These are phyloP conservation scores for Ciborinia camelliae DNA, from an alignment of 2,329 filamentous ascomycete species.

Conservation along the genomic window DNA sequence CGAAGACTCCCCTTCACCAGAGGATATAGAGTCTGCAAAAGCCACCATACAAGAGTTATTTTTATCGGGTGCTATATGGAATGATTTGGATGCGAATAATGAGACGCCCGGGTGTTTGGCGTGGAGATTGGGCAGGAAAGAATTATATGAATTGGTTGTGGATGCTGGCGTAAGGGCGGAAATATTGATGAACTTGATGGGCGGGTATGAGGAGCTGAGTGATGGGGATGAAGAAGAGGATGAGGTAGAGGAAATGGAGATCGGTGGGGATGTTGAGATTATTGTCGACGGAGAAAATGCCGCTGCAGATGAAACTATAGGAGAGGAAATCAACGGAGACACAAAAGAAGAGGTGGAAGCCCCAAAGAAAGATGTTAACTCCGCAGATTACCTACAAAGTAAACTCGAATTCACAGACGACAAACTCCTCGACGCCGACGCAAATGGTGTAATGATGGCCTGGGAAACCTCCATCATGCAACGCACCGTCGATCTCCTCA, in stretches of 20 bases:
- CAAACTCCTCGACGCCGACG: conserved; percentile 68
- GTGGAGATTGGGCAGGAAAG: conserved; percentile 60
- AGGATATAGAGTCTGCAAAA: conserved; percentile 55
- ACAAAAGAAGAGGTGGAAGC: not conserved
- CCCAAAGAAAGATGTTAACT: conserved; percentile 49
- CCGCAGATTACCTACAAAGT: conserved; percentile 65
- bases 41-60: conserved; percentile 73
- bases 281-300: conserved; percentile 22
- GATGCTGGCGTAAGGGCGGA: conserved; percentile 90
- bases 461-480: conserved; percentile 90
- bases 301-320: conserved; percentile 34
- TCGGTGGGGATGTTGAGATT: conserved; percentile 29
- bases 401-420: conserved; percentile 60
- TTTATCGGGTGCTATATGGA: conserved; percentile 92
- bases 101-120: conserved; percentile 94
- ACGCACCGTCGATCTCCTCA: conserved; percentile 65
- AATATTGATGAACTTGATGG: conserved; percentile 76
- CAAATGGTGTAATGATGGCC: conserved; percentile 90
- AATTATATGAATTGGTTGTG: conserved; percentile 78
- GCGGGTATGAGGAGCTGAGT: conserved; percentile 72
- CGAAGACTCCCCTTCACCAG: conserved; percentile 12
- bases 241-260: conserved; percentile 35
- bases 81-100: conserved; percentile 79
- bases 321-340: conserved; percentile 16
- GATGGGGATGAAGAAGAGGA: conserved; percentile 46